A percentile compares a stretch with the other conserved stretches of the same genome.
phyloP scores from a whole-genome alignment of 257 asterid species.

The Fraxinus excelsior region DNA sequence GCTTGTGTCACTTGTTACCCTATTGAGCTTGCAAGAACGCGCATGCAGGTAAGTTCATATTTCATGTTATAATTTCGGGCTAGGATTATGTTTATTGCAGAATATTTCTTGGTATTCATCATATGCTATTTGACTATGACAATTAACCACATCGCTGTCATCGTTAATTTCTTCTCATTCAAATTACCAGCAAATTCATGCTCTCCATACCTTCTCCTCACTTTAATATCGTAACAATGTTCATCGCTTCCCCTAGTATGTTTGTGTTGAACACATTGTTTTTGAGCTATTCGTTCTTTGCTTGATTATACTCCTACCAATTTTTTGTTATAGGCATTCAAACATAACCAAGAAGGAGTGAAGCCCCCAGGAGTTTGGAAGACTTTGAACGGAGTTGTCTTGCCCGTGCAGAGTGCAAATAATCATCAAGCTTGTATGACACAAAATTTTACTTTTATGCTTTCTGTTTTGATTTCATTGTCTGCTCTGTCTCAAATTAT shows the following conservation, averaged over 20 bases:
- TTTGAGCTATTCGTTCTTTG: not conserved
- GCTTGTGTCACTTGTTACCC: conserved; percentile 90
- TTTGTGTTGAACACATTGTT: not conserved
- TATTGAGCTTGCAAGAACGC: conserved; percentile 88
- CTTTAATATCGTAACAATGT: not conserved
- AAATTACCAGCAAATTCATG: not conserved
- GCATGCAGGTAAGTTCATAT: conserved; percentile 72
- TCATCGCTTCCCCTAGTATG: not conserved
- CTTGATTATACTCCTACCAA: not conserved
- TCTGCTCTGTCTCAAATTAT: not conserved
- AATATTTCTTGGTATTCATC: not conserved
- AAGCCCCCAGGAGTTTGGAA: conserved; percentile 80
- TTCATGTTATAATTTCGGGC: not conserved
- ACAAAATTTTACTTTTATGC: not conserved
- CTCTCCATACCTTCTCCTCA: not conserved
- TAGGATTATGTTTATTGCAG: not conserved
- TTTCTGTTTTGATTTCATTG: not conserved
- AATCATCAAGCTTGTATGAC: not conserved
- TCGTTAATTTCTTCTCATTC: not conserved
- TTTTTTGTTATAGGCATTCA: conserved; percentile 56
- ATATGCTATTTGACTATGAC: not conserved
- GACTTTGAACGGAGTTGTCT: conserved; percentile 62
- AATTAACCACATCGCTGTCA: not conserved
- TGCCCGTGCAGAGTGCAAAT: conserved; percentile 20
- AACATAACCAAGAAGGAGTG: conserved; percentile 53